Base-by-base conservation (phyloP, 768 basidiomycete genomes). In the Lactarius deliciosus region DNA sequence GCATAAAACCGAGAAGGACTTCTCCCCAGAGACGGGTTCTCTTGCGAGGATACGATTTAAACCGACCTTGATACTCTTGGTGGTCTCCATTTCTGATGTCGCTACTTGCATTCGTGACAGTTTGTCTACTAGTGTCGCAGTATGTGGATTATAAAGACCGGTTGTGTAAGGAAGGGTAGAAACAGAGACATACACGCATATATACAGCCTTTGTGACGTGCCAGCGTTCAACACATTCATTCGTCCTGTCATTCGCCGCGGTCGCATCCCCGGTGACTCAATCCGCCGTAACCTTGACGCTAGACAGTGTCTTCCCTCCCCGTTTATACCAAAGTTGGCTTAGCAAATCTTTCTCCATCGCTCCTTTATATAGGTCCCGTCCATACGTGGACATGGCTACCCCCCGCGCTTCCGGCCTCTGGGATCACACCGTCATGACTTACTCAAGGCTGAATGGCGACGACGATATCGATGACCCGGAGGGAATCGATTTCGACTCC, bases 321-420 rank as follows among this genome's bases (percentile, higher is more conserved):
- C n/a, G n/a, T 25, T 34, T 36, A 36, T 58, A 36, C 57, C 16
- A 58, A 2, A 30, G n/a, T 54, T 20, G 54, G 63, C 57, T 64
- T 59, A 64, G 57, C 47, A 40, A 64, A 47, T 64, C 40, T 45
- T 32, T 32, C 25, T 16, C 10, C 13, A 1, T 36, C n/a, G 1
- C 41, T 28, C 5, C 15, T 34, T 40, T 60, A 63, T 63, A 65
- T 68, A 69, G 65, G 16, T 28, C n/a, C 15, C 13, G n/a, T 18
- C 11, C 1, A 13, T 30, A 30, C 3, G 63, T 65, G 68, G 67
- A 30, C 3, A 69, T 69, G 68, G 67, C 80, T 28, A 79, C 77
- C 16, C 81, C 81, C 58, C 83, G 84, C 64, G 79, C 78, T 57
- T 83, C 84, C 41, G 77, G 75, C 60, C 78, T 85, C 62, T 86